Base-by-base conservation (phyloP, 257 asterid genomes). In the Capsicum baccatum region DNA sequence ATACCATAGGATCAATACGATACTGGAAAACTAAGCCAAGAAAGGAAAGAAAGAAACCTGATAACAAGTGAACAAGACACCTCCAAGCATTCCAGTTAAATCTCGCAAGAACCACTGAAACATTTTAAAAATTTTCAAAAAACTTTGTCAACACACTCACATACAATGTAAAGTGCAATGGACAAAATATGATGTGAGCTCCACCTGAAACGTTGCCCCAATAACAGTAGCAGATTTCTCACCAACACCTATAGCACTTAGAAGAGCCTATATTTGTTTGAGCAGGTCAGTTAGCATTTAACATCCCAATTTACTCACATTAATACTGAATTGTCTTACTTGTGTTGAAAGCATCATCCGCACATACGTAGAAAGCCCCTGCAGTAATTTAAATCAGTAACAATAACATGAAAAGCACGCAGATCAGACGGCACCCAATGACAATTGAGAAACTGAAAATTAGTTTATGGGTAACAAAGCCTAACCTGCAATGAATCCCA, bases 211-310 rank as follows among this genome's bases (percentile, higher is more conserved):
- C 62, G 99, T 94, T 86, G 98, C 99, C 86, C 99, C 99, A 66
- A 96, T 86, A 54, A 91, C 98, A 44, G 99, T 94, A 87, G 99
- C 99, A 10, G 98, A 94, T 85, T 92, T 94, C 89, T 93, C 98
- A 74, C 99, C 99, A 82, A 96, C 99, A 19, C 99, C 99, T 15
- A 96, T 94, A 9, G 99, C 99, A 91, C 98, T 94, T 83, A 96
- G 86, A 68, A 96, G 97, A 85, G 99, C 99, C 99, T 96, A 83
- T 54, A 90, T 58, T 79, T 67, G 79, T 54, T 82, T 70, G 68
- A 57, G 83, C 44, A 16, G 63, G 17, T 79, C 16, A 35, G 63
- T 3, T 16, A 21, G n/a, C 56, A 80, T 82, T 54, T 54, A 84
- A 52, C 66, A 85, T 35, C 50, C 59, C 73, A 76, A 87, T 76